Conservation (phyloP, 371 early-diverging fungal species). For the Actinomortierella wolfii region DNA sequence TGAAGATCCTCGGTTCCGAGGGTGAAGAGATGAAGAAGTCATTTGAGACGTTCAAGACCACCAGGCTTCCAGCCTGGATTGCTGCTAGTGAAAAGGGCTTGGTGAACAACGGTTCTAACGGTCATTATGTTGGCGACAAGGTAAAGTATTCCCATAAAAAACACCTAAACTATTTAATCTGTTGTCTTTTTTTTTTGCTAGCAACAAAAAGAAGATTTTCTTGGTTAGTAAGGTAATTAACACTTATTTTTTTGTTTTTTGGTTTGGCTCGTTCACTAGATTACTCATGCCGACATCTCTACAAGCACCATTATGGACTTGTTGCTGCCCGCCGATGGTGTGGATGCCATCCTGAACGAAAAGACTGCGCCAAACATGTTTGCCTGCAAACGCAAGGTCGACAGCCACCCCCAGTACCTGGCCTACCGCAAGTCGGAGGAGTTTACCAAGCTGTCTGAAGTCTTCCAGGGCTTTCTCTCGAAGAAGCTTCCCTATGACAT, state of each 20-base stretch:
- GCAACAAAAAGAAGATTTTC: no score
- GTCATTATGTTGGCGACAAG: constrained; percentile 10
- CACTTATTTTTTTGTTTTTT: no score
- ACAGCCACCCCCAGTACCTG: constrained; percentile 8
- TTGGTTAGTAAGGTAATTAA: no score
- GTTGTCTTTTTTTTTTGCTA: background rate
- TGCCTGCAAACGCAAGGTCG: constrained; percentile 18
- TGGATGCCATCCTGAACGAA: constrained; percentile 5
- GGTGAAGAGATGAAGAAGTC: constrained; percentile 8
- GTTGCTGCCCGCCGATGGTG: constrained; percentile 7
- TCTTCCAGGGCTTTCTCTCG: no score
- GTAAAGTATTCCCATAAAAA: background rate
- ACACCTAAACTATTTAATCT: background rate
- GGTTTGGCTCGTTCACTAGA: background rate
- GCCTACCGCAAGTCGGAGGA: constrained; percentile 13
- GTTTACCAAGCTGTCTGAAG: constrained; percentile 15
- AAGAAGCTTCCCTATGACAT: no score
- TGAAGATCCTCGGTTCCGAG: constrained; percentile 5
- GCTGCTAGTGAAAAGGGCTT: constrained; percentile 9
- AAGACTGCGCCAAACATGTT: constrained; percentile 11
- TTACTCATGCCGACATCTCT: constrained; percentile 16
- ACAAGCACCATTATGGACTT: constrained; percentile 10
- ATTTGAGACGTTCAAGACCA: constrained; percentile 4
- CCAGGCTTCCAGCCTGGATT: constrained; percentile 9
- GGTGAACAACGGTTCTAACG: constrained; percentile 5